phyloP scores from a whole-genome alignment of 768 basidiomycete species.

The Dioszegia hungarica region DNA sequence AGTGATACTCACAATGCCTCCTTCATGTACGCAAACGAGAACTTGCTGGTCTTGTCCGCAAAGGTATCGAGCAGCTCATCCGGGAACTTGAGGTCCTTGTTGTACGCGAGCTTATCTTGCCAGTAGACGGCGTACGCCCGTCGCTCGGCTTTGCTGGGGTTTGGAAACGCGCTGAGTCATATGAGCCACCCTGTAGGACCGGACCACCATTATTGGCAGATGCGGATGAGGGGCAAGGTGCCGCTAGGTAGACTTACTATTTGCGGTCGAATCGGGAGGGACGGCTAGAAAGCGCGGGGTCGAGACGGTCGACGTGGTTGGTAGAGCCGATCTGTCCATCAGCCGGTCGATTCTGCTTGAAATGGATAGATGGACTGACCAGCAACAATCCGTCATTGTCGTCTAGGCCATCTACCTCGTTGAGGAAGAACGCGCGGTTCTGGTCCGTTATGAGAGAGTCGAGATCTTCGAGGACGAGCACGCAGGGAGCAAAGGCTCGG shows the following conservation, averaged over 20 bases:
- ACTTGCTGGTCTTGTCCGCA: constrained; percentile 60
- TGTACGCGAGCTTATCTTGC: constrained; percentile 68
- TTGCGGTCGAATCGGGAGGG: constrained; percentile 83
- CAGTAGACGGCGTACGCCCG: constrained; percentile 69
- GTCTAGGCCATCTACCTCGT: constrained; percentile 71
- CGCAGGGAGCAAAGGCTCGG: constrained; percentile 52
- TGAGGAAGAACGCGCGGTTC: constrained; percentile 83
- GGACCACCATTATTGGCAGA: too few relatives aligned
- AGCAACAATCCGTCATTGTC: constrained; percentile 74
- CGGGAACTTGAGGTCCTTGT: constrained; percentile 63
- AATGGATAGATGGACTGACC: constrained; percentile 48
- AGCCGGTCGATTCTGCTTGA: background rate
- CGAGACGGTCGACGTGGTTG: constrained; percentile 76
- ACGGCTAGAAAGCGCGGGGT: constrained; percentile 68
- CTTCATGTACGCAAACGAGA: constrained; percentile 84
- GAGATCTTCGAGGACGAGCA: constrained; percentile 60
- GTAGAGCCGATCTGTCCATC: constrained; percentile 52
- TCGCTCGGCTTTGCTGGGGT: constrained; percentile 64
- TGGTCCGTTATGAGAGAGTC: constrained; percentile 72
- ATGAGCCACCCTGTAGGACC: too few relatives aligned
- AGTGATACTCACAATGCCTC: constrained; percentile 82
- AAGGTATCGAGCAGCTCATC: constrained; percentile 61
- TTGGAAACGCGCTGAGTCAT: constrained; percentile 65
- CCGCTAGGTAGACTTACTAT: too few relatives aligned
- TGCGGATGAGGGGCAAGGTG: background rate